Evolutionary conservation across 192 early-diverging fungal species (phyloP), one percentile per base, ranked within the genome.

Genomic region (Coemansia sp.): DNA sequence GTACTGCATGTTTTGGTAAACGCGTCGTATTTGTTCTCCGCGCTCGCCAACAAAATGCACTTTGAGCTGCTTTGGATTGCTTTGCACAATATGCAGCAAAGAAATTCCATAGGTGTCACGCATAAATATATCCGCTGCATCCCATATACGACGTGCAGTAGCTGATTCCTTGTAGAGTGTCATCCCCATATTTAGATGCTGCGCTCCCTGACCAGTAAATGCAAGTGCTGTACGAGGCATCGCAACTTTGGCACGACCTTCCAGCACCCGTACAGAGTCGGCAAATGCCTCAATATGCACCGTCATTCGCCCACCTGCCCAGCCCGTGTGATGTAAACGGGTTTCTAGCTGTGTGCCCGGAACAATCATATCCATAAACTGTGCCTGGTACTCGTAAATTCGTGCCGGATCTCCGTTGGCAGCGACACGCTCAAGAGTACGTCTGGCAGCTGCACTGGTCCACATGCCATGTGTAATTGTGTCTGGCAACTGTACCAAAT

Each of bases 401-500:
- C 91, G 87, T 60, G 82, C 75, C 42, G 90, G 87, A 45, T 86
- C 71, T 70, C 94, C 92, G 61, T 88, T 84, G 16, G 92, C 92
- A 53, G 88, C 91, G 42, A 88, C 85, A 36, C 87, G 82, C 60
- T 94, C 92, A n/a, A 94, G 87, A 70, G 89, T 89, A 74, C 88
- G 89, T 54, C 94, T 86, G 30, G 90, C 91, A 2, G 89, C 85
- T 11, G 94, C 94, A 53, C 84, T 87, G 18, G 92, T 97, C 93
- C 93, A 97, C 94, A 97, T 97, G 36, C 94, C 94, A 71, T 97
- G 94, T 23, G 91, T 92, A 55, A 97, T 97, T 16, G 92, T 92
- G 26, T 86, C 90, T 23, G 93, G 92, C 42, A 97, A 83, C 35
- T 82, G 77, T 15, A 90, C 92, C 14, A 91, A 66, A 55, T 90